A percentile compares a stretch with the other conserved stretches of the same genome.
Evolutionary conservation across 371 early-diverging fungal genomes (phyloP).

Genomic region (Capillidium rhysosporum): DNA sequence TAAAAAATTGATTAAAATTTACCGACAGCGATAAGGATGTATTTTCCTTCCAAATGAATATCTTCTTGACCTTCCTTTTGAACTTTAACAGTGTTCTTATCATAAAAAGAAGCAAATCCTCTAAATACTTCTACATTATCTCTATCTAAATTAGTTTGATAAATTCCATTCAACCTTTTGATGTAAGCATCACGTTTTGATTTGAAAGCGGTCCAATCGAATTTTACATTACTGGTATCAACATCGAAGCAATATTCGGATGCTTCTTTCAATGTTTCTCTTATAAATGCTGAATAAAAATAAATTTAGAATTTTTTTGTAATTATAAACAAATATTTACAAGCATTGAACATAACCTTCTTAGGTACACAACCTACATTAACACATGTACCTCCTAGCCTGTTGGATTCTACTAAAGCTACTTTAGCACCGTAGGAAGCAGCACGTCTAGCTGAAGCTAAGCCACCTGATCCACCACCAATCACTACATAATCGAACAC

Average conservation of each 20-base stretch:
- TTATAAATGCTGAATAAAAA: slow-evolving; percentile 66
- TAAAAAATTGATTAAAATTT: slow-evolving; percentile 7
- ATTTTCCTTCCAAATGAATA: slow-evolving; percentile 39
- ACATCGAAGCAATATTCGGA: slow-evolving; percentile 71
- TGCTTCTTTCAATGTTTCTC: slow-evolving; percentile 72
- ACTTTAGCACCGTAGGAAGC: slow-evolving; percentile 81
- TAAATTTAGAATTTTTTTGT: not conserved
- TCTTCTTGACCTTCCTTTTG: slow-evolving; percentile 23
- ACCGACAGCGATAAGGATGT: slow-evolving; percentile 80
- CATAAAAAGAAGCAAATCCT: slow-evolving; percentile 72
- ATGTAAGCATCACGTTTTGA: slow-evolving; percentile 89
- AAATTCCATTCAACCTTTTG: slow-evolving; percentile 88
- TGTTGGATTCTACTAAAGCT: slow-evolving; percentile 67
- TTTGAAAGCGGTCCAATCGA: slow-evolving; percentile 64
- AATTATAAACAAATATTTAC: slow-evolving; percentile 13
- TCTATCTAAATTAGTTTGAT: slow-evolving; percentile 70
- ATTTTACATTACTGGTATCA: slow-evolving; percentile 13
- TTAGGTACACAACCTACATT: slow-evolving; percentile 98
- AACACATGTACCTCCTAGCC: slow-evolving; percentile 89
- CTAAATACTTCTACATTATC: slow-evolving; percentile 62
- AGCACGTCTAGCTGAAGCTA: slow-evolving; percentile 89
- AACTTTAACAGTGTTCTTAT: slow-evolving; percentile 50
- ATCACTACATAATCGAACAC: slow-evolving; percentile 78
- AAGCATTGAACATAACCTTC: slow-evolving; percentile 93
- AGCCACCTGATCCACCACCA: slow-evolving; percentile 73